Evolutionary conservation across 2,329 filamentous ascomycete genomes (phyloP).

Genomic region (Metarhizium sp.): DNA sequence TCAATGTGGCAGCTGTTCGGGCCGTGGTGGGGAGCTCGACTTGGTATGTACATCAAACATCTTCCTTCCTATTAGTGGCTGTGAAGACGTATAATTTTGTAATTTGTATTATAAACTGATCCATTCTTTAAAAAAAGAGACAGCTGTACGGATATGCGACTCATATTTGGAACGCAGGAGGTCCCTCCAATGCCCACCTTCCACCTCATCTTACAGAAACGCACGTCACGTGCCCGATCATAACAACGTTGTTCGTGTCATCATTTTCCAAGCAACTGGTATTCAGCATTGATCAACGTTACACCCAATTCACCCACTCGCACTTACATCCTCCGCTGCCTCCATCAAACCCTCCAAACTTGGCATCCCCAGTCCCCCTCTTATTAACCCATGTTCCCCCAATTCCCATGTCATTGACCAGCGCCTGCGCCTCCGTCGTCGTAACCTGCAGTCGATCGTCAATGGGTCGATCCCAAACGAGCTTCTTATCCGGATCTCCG

Average conservation of each 20-base stretch:
- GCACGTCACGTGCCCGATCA: neutral
- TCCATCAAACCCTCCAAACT: constrained; percentile 52
- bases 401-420: constrained; percentile 39
- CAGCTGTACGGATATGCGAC: too few relatives aligned
- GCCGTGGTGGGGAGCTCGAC: too few relatives aligned
- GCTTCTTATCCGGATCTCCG: constrained; percentile 42
- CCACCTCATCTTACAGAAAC: too few relatives aligned
- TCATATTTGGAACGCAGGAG: too few relatives aligned
- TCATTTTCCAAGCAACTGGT: neutral
- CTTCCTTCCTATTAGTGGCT: too few relatives aligned
- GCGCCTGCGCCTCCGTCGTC: constrained; percentile 30
- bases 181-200: too few relatives aligned
- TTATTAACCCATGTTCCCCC: constrained; percentile 46
- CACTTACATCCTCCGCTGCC: constrained; percentile 54
- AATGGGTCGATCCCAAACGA: constrained; percentile 44
- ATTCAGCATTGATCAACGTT: neutral
- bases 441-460: constrained; percentile 36
- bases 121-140: too few relatives aligned
- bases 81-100: too few relatives aligned
- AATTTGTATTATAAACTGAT: too few relatives aligned
- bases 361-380: constrained; percentile 30
- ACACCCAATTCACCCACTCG: constrained; percentile 46
- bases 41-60: too few relatives aligned
- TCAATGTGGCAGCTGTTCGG: too few relatives aligned
- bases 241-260: neutral